Conservation (phyloP, 2,329 filamentous ascomycete genomes). For the Fusarium chlamydosporum region DNA sequence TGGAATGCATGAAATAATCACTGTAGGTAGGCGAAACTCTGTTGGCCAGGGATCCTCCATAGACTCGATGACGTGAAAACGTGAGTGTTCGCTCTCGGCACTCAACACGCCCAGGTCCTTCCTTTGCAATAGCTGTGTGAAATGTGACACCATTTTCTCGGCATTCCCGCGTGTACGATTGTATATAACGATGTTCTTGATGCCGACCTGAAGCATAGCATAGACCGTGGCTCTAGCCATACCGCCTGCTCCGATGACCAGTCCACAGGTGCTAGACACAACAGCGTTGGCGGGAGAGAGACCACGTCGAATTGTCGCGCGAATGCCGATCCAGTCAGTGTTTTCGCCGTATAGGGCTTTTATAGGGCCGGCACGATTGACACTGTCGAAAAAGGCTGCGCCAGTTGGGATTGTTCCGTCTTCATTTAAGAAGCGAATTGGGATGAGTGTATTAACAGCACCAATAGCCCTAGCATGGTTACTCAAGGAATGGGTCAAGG, state of each 20-base stretch:
- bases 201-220: constrained; percentile 81
- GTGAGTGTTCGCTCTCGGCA: constrained; percentile 60
- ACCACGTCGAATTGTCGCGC: constrained; percentile 78
- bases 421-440: constrained; percentile 72
- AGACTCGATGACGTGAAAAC: constrained; percentile 71
- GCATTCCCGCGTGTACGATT: constrained; percentile 80
- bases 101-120: constrained; percentile 61
- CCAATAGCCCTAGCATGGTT: constrained; percentile 81
- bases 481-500: constrained; percentile 77
- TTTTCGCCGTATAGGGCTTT: constrained; percentile 82
- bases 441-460: constrained; percentile 81
- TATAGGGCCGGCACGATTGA: constrained; percentile 74
- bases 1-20: constrained; percentile 83
- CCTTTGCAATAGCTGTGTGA: constrained; percentile 68
- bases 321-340: constrained; percentile 85
- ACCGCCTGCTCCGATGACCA: constrained; percentile 76
- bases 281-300: constrained; percentile 80
- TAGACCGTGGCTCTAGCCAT: constrained; percentile 86
- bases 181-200: constrained; percentile 80
- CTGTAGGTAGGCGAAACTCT: constrained; percentile 74
- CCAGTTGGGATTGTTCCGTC: constrained; percentile 71
- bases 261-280: constrained; percentile 66
- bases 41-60: constrained; percentile 75
- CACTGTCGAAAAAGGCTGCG: constrained; percentile 64
- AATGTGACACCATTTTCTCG: constrained; percentile 76